phyloP scores from a whole-genome alignment of 2,329 filamentous ascomycete genomes.

The Fusarium tupiense region DNA sequence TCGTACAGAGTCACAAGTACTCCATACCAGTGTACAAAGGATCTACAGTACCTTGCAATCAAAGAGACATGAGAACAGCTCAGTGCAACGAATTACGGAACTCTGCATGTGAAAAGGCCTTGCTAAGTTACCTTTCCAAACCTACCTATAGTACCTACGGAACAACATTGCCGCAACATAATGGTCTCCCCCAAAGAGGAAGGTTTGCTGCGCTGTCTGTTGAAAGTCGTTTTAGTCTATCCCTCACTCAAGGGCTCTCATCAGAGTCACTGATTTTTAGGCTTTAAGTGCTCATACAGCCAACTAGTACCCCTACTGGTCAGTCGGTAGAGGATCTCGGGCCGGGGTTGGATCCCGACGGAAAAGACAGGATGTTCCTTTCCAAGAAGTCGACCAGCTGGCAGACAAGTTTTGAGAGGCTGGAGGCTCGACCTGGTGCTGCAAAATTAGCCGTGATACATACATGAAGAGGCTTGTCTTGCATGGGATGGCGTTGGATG shows the following conservation, averaged over 20 bases:
- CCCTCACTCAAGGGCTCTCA: not conserved
- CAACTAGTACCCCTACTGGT: not conserved
- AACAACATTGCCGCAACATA: not conserved
- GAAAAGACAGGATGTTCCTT: constrained; percentile 3
- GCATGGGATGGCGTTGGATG: not conserved
- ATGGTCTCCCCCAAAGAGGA: constrained; percentile 3
- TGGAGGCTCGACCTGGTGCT: not conserved
- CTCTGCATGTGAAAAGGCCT: not conserved
- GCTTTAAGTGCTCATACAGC: not conserved
- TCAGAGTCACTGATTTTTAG: not conserved
- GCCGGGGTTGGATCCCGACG: constrained; percentile 25
- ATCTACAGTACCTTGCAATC: not conserved
- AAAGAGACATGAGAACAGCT: not conserved
- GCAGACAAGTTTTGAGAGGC: not conserved
- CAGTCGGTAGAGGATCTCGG: constrained; percentile 21
- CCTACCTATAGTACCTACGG: not conserved
- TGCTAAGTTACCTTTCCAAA: not conserved
- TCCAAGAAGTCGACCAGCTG: constrained; percentile 1
- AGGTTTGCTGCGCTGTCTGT: constrained; percentile 10
- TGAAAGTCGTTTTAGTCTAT: not conserved
- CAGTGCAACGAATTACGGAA: constrained; percentile 2
- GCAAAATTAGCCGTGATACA: not conserved
- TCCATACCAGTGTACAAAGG: not conserved
- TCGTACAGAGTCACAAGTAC: not conserved
- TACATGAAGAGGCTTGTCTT: not conserved